These are phyloP conservation scores for Leccinellum rugosiceps DNA, from an alignment of 768 basidiomycete genomes.

Conservation along the genomic window DNA sequence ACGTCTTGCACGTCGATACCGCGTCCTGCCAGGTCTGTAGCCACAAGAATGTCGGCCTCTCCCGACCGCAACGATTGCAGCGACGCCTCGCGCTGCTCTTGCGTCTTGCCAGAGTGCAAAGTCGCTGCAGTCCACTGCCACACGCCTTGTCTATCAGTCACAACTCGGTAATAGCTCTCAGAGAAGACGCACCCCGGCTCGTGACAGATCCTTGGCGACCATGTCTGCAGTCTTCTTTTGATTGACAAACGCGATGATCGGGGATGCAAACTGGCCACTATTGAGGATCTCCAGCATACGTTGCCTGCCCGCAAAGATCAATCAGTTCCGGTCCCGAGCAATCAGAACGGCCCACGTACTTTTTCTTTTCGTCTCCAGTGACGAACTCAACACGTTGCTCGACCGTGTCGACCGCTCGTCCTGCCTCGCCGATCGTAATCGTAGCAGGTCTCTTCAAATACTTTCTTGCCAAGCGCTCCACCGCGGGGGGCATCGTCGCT, in stretches of 20 bases:
- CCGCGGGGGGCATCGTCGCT: constrained; percentile 97
- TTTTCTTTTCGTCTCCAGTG: constrained; percentile 93
- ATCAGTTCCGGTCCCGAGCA: constrained; percentile 6
- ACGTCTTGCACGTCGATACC: constrained; percentile 99
- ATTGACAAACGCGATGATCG: constrained; percentile 98
- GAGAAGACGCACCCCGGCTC: constrained; percentile 69
- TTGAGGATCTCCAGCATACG: constrained; percentile 90
- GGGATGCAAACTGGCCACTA: constrained; percentile 75
- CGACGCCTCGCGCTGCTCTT: constrained; percentile 94
- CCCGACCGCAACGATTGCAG: constrained; percentile 84
- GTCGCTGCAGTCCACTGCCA: constrained; percentile 85
- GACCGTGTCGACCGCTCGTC: constrained; percentile 96
- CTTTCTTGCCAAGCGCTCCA: constrained; percentile 91
- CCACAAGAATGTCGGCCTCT: constrained; percentile 85
- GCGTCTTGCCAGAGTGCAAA: constrained; percentile 95
- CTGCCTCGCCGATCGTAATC: constrained; percentile 97
- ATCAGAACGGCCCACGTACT: constrained; percentile 48
- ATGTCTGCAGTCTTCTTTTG: constrained; percentile 99
- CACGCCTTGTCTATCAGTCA: constrained; percentile 1
- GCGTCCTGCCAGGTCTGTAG: constrained; percentile 96
- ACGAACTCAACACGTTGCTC: constrained; percentile 96
- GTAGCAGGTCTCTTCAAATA: constrained; percentile 91
- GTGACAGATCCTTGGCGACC: constrained; percentile 91
- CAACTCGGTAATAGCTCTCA: not conserved
- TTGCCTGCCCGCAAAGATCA: constrained; percentile 45